A percentile compares a stretch with the other conserved stretches of the same genome.
These are phyloP conservation scores for Picochlorum costavermella DNA, from an alignment of 139 green algal species.

Conservation along the genomic window DNA sequence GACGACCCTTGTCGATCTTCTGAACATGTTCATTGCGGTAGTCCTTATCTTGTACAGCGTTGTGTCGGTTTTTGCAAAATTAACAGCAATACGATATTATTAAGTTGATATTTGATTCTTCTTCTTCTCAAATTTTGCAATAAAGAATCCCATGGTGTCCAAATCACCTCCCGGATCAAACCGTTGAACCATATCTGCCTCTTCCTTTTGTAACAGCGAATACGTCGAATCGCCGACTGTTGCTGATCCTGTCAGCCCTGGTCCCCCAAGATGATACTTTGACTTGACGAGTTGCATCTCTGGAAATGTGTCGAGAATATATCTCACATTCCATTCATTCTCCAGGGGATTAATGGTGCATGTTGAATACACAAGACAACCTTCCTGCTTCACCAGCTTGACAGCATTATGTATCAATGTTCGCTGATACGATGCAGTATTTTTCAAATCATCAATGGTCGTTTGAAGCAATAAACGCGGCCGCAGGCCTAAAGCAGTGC, in stretches of 20 bases:
- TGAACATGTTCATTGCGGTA: conserved; percentile 12
- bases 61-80: conserved; percentile 7
- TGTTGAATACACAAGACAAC: conserved; percentile 80
- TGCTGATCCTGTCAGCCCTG: conserved; percentile 38
- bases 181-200: conserved; percentile 70
- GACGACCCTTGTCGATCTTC: conserved; percentile 2
- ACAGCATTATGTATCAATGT: conserved; percentile 63
- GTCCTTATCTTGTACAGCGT: conserved; percentile 14
- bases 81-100: conserved; percentile 4
- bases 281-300: conserved; percentile 48
- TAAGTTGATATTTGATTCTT: background rate
- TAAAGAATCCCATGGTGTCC: conserved; percentile 87
- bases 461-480: conserved; percentile 42
- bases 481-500: conserved; percentile 76
- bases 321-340: conserved; percentile 85
- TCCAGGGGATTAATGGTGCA: conserved; percentile 81
- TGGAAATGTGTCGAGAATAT: conserved; percentile 66
- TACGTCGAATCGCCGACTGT: conserved; percentile 8
- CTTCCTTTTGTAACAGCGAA: conserved; percentile 46
- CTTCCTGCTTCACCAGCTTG: conserved; percentile 63
- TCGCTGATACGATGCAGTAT: conserved; percentile 59
- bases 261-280: conserved; percentile 40
- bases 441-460: conserved; percentile 38
- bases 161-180: conserved; percentile 58
- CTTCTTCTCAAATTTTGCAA: conserved; percentile 69